Conservation (phyloP, 2,329 filamentous ascomycete genomes). For the Talaromyces marneffei region DNA sequence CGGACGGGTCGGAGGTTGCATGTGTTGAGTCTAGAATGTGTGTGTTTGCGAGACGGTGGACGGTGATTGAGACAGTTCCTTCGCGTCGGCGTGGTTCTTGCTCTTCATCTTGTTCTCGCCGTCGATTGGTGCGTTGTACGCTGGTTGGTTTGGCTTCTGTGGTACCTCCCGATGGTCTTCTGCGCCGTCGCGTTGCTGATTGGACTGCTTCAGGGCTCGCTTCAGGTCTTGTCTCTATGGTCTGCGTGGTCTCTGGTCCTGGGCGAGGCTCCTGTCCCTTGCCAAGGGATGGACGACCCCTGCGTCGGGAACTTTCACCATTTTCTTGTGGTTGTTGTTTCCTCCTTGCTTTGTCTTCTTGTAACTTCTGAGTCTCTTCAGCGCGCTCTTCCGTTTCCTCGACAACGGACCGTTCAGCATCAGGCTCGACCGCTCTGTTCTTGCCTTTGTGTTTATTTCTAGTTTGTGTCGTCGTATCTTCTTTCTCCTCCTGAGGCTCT, state of each 20-base stretch:
- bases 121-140: conserved; percentile 6
- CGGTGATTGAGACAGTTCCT: conserved; percentile 36
- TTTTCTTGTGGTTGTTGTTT: conserved; percentile 15
- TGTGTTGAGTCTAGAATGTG: conserved; percentile 24
- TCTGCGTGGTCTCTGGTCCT: conserved; percentile 21
- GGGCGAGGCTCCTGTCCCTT: not conserved
- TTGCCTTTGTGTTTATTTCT: conserved; percentile 13
- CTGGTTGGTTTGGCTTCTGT: not conserved
- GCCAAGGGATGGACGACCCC: conserved; percentile 10
- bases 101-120: not conserved
- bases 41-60: conserved; percentile 37
- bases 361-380: not conserved
- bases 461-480: conserved; percentile 9
- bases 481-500: conserved; percentile 11
- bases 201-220: not conserved
- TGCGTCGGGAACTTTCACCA: not conserved
- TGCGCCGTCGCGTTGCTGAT: conserved; percentile 9
- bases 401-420: not conserved
- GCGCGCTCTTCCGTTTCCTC: not conserved
- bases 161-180: not conserved
- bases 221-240: not conserved
- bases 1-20: conserved; percentile 15
- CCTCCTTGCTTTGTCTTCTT: not conserved
- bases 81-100: conserved; percentile 16
- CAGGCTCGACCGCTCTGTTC: conserved; percentile 1